Base-by-base conservation (phyloP, 257 asterid species). In the Plantago elongata region DNA sequence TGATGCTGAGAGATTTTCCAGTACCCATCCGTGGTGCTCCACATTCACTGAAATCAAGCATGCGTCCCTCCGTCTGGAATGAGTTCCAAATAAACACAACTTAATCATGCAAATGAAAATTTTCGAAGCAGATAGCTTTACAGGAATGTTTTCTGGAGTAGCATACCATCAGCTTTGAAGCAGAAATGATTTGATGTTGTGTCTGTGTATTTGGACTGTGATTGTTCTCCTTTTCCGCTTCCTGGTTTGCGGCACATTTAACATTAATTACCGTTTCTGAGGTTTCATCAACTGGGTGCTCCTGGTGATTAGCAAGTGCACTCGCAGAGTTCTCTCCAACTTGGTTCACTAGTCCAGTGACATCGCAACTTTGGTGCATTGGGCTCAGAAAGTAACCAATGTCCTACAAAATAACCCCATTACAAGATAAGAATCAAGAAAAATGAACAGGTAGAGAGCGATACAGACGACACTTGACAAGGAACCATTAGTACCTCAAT, bases 1-100 rank as follows among this genome's bases (percentile, higher is more conserved):
- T 63, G 43, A 57, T 37, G 64, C 76, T 70, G 68, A 72, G 47
- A 9, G 78, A 48, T 9, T 65, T 85, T 37, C 79, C 76, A 54
- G 64, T 65, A 45, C 78, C 84, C 73, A 83, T 85, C 14, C 72
- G 80, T n/a, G 96, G 98, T n/a, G 95, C 82, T 58, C 83, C 98
- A 48, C 96, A 88, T 76, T 90, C 95, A 12, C 96, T 91, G 57
- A 91, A 91, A 67, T 91, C 98, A 18, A 91, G 98, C 0, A 80
- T 79, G 3, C 98, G 95, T 46, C 92, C 72, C 83, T 88, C 98
- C 22, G 70, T 71, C 97, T 90, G 92, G 72, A 71, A 72, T 1
- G 40, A 4, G 8, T 34, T 7, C 40, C 40, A 34, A 16, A 64
- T 57, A 47, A 34, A 22, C 10, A 29, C 4, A 54, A 18, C 13